Base-by-base conservation (phyloP, 2,329 filamentous ascomycete species). In the Aspergillus cejpii region DNA sequence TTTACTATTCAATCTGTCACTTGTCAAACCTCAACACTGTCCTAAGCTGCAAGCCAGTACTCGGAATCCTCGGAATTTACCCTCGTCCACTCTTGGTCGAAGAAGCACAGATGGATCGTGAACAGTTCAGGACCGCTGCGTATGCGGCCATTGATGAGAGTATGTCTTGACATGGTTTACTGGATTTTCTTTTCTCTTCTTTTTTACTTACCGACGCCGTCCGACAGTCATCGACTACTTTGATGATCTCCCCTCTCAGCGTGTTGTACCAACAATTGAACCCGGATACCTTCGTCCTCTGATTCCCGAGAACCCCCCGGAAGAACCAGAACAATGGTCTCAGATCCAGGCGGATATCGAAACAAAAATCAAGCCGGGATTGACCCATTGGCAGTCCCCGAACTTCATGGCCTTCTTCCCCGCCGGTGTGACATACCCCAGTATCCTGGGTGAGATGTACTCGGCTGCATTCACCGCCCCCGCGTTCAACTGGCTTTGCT, bases 381-480 rank as follows among this genome's bases (percentile, higher is more conserved):
- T 97, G 43, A 96, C 91, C 0, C 91, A 96, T 69, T 97, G 91
- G 89, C 84, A 94, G 64, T 87, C 83, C 2, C 91, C 88, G 12
- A 89, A 91, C 62, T 97, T 95, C 75, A 87, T 96, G 80, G 91
- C 91, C 36, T 97, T 94, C 74, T 97, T 92, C 69, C 86, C 91
- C 1, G 87, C 87, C 39, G 82, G 80, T 19, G 82, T 83, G 42
- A 87, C 84, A 27, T 96, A 84, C 62, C 89, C 91, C 0, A 71
- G 83, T 21, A 91, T 95, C 65, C 77, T 97, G 8, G 91, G 88
- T 15, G 91, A 97, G 69, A 82, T 97, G 73, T 97, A 95, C 74
- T 87, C 82, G 34, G 83, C 87, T 4, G 85, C 88, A 5, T 90
- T 96, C 69, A 92, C 83, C 10, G 87, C 87, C 12, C 88, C 91